Conservation (phyloP, 345 rosid species). For the Nephelium lappaceum region DNA sequence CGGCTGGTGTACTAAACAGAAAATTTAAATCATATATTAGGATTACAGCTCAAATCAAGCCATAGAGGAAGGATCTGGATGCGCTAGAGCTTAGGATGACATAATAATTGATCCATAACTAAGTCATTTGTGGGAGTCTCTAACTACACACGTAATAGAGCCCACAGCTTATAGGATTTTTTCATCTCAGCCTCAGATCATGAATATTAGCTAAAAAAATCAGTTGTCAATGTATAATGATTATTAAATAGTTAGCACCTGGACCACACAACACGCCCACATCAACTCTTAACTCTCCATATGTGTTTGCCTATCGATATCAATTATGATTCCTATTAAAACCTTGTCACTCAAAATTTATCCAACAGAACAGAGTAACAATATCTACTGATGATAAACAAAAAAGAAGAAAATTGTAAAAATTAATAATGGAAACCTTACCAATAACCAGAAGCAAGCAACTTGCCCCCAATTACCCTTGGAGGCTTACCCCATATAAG, state of each 20-base stretch:
- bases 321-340: neutral
- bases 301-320: neutral
- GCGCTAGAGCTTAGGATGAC: too few species aligned
- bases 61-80: too few species aligned
- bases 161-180: neutral
- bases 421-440: conserved; percentile 30
- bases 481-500: conserved; percentile 89
- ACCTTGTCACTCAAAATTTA: conserved; percentile 1
- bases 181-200: neutral
- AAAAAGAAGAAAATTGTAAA: neutral
- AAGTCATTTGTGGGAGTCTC: too few species aligned
- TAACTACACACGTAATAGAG: neutral
- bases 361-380: conserved; percentile 6
- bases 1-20: too few species aligned
- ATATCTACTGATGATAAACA: neutral
- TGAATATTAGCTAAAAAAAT: neutral
- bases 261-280: too few species aligned
- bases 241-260: too few species aligned
- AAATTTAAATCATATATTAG: too few species aligned
- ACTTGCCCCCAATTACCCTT: conserved; percentile 79
- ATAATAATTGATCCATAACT: too few species aligned
- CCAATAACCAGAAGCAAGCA: conserved; percentile 98
- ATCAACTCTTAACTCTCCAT: neutral
- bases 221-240: neutral
- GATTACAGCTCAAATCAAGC: too few species aligned